These are phyloP conservation scores for Pascua guehoae DNA, from an alignment of 1,284 basidiomycete species.

Conservation along the genomic window DNA sequence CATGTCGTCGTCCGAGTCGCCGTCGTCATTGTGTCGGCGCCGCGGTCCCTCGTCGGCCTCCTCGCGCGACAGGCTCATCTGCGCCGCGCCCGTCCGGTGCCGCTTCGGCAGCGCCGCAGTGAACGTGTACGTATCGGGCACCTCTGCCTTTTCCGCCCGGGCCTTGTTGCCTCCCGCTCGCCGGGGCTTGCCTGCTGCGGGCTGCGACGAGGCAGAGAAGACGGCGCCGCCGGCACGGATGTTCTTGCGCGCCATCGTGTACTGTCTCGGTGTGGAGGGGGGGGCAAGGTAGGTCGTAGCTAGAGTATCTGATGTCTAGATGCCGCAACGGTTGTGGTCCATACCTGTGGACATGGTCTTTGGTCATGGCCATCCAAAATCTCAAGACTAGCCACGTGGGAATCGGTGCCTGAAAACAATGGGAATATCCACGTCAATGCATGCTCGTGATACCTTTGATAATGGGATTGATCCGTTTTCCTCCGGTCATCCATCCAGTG, in stretches of 20 bases:
- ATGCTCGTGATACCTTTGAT: neutral
- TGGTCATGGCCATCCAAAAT: conserved; percentile 1
- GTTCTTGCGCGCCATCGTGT: conserved; percentile 13
- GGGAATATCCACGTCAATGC: neutral
- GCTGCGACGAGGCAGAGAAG: conserved; percentile 25
- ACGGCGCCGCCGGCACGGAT: conserved; percentile 4
- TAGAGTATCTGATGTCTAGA: neutral
- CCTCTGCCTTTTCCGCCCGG: conserved; percentile 16
- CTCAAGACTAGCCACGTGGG: conserved; percentile 1
- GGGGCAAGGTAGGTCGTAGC: no score
- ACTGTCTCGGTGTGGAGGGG: neutral
- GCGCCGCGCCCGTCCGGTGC: conserved; percentile 33
- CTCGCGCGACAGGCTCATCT: conserved; percentile 29
- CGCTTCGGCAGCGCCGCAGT: conserved; percentile 38
- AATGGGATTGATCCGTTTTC: neutral
- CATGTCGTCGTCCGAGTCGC: conserved; percentile 42
- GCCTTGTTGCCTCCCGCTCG: neutral
- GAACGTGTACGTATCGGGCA: conserved; percentile 39
- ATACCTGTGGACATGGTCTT: neutral
- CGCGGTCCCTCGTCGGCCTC: conserved; percentile 13
- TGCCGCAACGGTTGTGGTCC: neutral
- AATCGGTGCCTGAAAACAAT: conserved; percentile 2
- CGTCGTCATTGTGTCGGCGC: conserved; percentile 32
- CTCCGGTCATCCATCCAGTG: neutral
- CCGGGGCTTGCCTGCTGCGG: conserved; percentile 4